Base-by-base conservation (phyloP, 257 asterid species). In the Ballota nigra region DNA sequence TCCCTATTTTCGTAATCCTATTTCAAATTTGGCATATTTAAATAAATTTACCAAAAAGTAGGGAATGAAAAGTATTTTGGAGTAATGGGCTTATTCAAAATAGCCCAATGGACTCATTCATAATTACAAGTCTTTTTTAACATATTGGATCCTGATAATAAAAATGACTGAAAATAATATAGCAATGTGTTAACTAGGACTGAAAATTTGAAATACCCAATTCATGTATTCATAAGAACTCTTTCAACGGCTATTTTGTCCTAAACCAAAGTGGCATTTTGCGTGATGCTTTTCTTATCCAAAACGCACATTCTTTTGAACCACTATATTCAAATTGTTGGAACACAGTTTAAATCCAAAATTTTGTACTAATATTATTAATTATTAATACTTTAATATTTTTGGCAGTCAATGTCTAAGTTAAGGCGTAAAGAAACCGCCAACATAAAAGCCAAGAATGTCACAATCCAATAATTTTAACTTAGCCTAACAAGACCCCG, bases 351-450 rank as follows among this genome's bases (percentile, higher is more conserved):
- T 16, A 53, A 66, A 53, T 63, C 62, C 63, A 40, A 20, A 28
- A 45, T 24, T 22, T 26, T 15, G 4, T 2, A 19, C 4, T 26
- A 24, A 11, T 6, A 4, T 15, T 23, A 16, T 13, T 38, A 5
- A 40, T 1, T 19, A 11, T 29, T 5, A 2, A 36, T n/a, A 12
- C n/a, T n/a, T 20, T 5, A 2, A 26, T 10, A 23, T 11, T 3
- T 60, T 60, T 22, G 52, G 43, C 66, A 47, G 66, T 62, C 78
- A 41, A 55, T 71, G 68, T 67, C 74, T 36, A 68, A 45, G 81
- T 73, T 76, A 65, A n/a, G 77, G 79, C 57, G 45, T 45, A 23
- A 20, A 45, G 38, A 76, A 68, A 62, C 10, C 4, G 33, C 24
- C 33, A 26, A 76, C 26, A 60, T 45, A 16, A 57, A 67, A 41